Base-by-base conservation (phyloP, 208 protist species). In the Strigomonas culicis region DNA sequence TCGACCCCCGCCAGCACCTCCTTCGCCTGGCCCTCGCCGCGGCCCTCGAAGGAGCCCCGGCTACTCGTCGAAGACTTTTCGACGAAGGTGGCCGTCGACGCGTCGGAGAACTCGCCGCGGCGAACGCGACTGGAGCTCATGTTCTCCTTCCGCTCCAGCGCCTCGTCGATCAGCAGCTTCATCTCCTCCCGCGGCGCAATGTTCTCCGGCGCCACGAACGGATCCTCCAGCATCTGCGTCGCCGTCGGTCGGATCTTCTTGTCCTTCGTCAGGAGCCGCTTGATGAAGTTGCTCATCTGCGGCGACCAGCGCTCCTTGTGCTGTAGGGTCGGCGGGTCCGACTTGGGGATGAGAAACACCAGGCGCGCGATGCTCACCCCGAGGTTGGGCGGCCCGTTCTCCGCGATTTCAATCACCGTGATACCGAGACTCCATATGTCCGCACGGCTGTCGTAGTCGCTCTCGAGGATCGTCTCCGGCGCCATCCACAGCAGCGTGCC, bases 401-500 rank as follows among this genome's bases (percentile, higher is more conserved):
- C 94, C 32, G 97, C 97, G 88, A 99, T 94, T 62, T 99, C 97
- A 70, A 98, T 98, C 0, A 84, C 70, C 27, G 96, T 98, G 64
- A 99, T 98, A 28, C 97, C 97, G 21, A 97, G 72, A 63, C 92
- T 97, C 97, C 96, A 99, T 25, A 98, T 80, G 59, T 99, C 97
- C 4, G 95, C 96, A 52, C 82, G 84, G 60, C 86, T 83, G 66
- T 97, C 91, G 74, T 98, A 98, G 56, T 93, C 82, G 15, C 76
- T 82, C 67, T 97, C 90, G 25, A 82, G 75, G 69, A 97, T 93
- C 13, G 82, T 84, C 77, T 96, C 91, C 22, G 92, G 95, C 4
- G 94, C 94, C 92, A 98, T 97, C 93, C 94, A 98, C 50, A 94
- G 81, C 27, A 92, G 69, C 31, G 92, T 98, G 27, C 93, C 92